phyloP scores from a whole-genome alignment of 2,329 filamentous ascomycete species.

The Talaromyces piceae region DNA sequence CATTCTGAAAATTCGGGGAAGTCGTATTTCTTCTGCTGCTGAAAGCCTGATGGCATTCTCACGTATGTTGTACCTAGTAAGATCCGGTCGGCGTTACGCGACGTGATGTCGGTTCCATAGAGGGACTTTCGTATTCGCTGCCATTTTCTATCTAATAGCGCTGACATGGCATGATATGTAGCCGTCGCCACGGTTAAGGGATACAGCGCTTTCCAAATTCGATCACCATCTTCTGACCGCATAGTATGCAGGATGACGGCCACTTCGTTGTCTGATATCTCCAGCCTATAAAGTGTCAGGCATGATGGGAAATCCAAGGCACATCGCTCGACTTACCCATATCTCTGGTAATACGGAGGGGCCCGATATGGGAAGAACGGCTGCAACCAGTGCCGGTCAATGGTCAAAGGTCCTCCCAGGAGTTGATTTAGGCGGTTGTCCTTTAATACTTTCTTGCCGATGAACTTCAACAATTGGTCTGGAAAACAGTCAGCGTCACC shows the following conservation, averaged over 20 bases:
- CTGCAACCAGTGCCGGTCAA: slow-evolving; percentile 53
- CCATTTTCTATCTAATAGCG: slow-evolving; percentile 23
- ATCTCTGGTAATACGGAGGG: slow-evolving; percentile 53
- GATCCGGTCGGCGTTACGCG: slow-evolving; percentile 11
- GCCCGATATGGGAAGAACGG: slow-evolving; percentile 53
- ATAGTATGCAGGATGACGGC: slow-evolving; percentile 23
- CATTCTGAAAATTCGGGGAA: slow-evolving; percentile 13
- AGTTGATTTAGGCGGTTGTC: slow-evolving; percentile 26
- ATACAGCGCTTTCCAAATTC: slow-evolving; percentile 21
- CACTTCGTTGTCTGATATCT: slow-evolving; percentile 20
- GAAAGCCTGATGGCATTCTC: slow-evolving; percentile 6
- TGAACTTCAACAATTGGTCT: slow-evolving; percentile 55
- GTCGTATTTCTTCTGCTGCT: slow-evolving; percentile 8
- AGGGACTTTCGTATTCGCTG: slow-evolving; percentile 16
- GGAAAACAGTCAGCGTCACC: neutral
- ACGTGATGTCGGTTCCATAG: slow-evolving; percentile 5
- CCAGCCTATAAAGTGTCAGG: slow-evolving; percentile 16
- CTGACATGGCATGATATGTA: slow-evolving; percentile 25
- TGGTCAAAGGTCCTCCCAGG: slow-evolving; percentile 42
- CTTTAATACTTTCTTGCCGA: slow-evolving; percentile 48
- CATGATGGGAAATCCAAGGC: neutral
- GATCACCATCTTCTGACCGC: slow-evolving; percentile 23
- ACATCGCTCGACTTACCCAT: slow-evolving; percentile 45
- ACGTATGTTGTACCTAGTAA: slow-evolving; percentile 3
- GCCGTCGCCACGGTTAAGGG: slow-evolving; percentile 27